Evolutionary conservation across 1,284 basidiomycete species (phyloP).

Genomic region (Moesziomyces globuligerus): DNA sequence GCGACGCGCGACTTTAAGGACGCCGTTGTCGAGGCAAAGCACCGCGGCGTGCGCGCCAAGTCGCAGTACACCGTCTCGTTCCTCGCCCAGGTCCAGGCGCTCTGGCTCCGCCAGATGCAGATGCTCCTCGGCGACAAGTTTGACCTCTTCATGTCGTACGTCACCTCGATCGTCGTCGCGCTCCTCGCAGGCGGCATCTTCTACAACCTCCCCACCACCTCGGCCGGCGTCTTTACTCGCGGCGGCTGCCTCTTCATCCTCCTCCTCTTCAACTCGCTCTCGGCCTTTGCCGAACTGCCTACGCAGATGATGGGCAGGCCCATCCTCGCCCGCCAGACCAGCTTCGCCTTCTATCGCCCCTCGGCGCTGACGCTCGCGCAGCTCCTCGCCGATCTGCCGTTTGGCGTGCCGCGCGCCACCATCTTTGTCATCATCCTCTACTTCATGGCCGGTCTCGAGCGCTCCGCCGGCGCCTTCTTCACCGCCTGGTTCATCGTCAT

Average conservation of each 20-base stretch:
- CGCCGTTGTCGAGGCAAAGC: slow-evolving; percentile 82
- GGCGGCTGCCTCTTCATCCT: slow-evolving; percentile 81
- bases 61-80: slow-evolving; percentile 86
- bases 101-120: slow-evolving; percentile 80
- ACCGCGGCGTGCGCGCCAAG: slow-evolving; percentile 81
- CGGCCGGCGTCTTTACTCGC: slow-evolving; percentile 77
- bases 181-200: slow-evolving; percentile 84
- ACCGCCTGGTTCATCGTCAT: slow-evolving; percentile 72
- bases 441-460: slow-evolving; percentile 57
- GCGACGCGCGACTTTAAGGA: slow-evolving; percentile 75
- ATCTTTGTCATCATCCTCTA: slow-evolving; percentile 68
- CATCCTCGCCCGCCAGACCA: slow-evolving; percentile 50
- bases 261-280: slow-evolving; percentile 68
- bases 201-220: slow-evolving; percentile 71
- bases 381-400: slow-evolving; percentile 67
- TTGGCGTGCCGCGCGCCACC: slow-evolving; percentile 68
- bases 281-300: slow-evolving; percentile 67
- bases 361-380: slow-evolving; percentile 58
- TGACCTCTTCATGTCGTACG: slow-evolving; percentile 73
- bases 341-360: slow-evolving; percentile 64
- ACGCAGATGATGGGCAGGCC: slow-evolving; percentile 56
- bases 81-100: slow-evolving; percentile 69
- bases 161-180: slow-evolving; percentile 71
- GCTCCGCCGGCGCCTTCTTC: slow-evolving; percentile 64
- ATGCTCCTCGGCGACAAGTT: slow-evolving; percentile 83